Evolutionary conservation across 1,139 yeast species (phyloP).

Genomic region (Protomyces inouyei): DNA sequence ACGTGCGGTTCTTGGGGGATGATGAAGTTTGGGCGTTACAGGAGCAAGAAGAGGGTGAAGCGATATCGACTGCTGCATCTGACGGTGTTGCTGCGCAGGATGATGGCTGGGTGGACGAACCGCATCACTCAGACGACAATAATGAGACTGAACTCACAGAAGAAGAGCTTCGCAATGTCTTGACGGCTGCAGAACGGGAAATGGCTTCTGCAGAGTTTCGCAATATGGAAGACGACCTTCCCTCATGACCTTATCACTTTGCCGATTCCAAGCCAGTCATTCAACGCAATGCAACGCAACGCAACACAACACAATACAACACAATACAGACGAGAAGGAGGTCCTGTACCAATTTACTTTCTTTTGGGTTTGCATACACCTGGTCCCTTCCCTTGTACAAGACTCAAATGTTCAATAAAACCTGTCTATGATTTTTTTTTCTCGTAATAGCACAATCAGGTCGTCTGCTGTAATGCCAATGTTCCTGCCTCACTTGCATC

Average conservation of each 20-base stretch:
- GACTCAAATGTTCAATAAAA: not conserved
- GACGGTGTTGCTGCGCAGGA: not conserved
- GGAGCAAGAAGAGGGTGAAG: not conserved
- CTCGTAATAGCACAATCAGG: not conserved
- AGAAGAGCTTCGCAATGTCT: not conserved
- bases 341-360: not conserved
- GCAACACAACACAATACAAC: not conserved
- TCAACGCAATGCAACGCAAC: not conserved
- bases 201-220: not conserved
- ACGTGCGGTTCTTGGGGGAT: conserved; percentile 55
- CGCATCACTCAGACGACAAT: not conserved
- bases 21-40: conserved; percentile 1
- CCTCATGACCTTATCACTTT: not conserved
- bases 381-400: not conserved
- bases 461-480: not conserved
- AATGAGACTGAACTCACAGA: not conserved
- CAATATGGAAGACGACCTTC: not conserved
- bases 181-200: not conserved
- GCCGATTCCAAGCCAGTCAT: not conserved
- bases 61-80: not conserved
- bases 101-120: conserved; percentile 3
- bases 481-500: not conserved
- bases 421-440: too few species aligned
- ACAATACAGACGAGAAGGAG: not conserved
- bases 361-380: not conserved